A percentile compares a stretch with the other conserved stretches of the same genome.
These are phyloP conservation scores for Termitomyces sp. DNA, from an alignment of 768 basidiomycete species.

Conservation along the genomic window DNA sequence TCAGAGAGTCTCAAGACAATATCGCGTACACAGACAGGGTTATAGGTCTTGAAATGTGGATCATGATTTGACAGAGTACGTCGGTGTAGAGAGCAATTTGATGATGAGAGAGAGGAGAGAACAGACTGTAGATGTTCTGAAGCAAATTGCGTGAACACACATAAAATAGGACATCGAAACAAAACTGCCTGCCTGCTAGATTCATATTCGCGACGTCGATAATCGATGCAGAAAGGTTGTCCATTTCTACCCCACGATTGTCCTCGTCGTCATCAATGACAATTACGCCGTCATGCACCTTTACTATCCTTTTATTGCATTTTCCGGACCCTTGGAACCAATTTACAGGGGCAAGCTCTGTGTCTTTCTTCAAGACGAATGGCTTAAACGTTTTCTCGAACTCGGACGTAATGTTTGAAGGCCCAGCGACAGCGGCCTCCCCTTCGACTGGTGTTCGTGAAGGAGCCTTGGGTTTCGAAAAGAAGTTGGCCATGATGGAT, in stretches of 20 bases:
- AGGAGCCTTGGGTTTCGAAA: conserved; percentile 54
- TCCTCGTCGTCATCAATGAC: conserved; percentile 39
- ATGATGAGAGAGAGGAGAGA: conserved; percentile 27
- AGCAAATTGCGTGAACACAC: conserved; percentile 4
- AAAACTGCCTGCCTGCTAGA: conserved; percentile 31
- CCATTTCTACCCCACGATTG: conserved; percentile 19
- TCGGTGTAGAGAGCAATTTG: conserved; percentile 13
- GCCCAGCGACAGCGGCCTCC: conserved; percentile 24
- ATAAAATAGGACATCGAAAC: background rate
- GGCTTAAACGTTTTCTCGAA: conserved; percentile 76
- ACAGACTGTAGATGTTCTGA: conserved; percentile 35
- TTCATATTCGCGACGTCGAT: conserved; percentile 27
- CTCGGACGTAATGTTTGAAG: conserved; percentile 45
- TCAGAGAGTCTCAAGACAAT: conserved; percentile 64
- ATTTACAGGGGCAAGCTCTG: conserved; percentile 66
- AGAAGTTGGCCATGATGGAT: conserved; percentile 74
- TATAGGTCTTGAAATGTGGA: conserved; percentile 29
- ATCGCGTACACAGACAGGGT: conserved; percentile 33
- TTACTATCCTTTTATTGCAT: conserved; percentile 15
- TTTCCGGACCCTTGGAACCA: conserved; percentile 45
- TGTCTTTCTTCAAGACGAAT: conserved; percentile 73
- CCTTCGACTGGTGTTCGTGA: conserved; percentile 16
- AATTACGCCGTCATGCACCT: conserved; percentile 42
- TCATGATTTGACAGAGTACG: conserved; percentile 13
- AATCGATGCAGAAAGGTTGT: conserved; percentile 13